phyloP scores from a whole-genome alignment of 805 yeast genomes.

The Spathaspora girioi region DNA sequence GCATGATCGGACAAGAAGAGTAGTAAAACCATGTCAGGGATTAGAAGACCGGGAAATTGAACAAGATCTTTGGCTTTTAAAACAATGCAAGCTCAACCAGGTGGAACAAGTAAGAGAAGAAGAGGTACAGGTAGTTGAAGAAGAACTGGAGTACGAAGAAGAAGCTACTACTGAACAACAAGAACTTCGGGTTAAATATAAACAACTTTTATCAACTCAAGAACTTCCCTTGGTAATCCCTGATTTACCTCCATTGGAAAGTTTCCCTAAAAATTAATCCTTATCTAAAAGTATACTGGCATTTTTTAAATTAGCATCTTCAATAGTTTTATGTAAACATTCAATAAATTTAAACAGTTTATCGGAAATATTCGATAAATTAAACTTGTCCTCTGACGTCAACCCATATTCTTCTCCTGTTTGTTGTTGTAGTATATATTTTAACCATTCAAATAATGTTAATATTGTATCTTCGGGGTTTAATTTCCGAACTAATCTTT shows the following conservation, averaged over 20 bases:
- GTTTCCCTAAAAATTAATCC: slow-evolving; percentile 18
- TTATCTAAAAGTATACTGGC: slow-evolving; percentile 73
- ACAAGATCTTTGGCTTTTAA: slow-evolving; percentile 18
- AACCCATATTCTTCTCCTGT: slow-evolving; percentile 49
- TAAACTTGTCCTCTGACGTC: slow-evolving; percentile 30
- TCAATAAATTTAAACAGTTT: slow-evolving; percentile 51
- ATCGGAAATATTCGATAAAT: slow-evolving; percentile 30
- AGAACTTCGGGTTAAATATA: slow-evolving; percentile 9
- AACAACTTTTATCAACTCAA: slow-evolving; percentile 5
- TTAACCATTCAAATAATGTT: slow-evolving; percentile 62
- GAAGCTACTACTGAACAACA: slow-evolving; percentile 6
- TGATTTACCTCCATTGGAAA: slow-evolving; percentile 23
- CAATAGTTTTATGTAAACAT: slow-evolving; percentile 56
- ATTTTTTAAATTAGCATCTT: slow-evolving; percentile 75
- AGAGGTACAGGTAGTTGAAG: slow-evolving; percentile 9
- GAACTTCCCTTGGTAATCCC: background rate
- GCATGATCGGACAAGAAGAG: background rate
- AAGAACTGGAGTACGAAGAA: slow-evolving; percentile 6
- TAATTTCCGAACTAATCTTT: slow-evolving; percentile 72
- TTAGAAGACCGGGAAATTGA: slow-evolving; percentile 19
- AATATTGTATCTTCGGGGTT: slow-evolving; percentile 52
- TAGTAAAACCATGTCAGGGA: slow-evolving; percentile 15
- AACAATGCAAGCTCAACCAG: slow-evolving; percentile 8
- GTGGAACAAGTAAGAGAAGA: slow-evolving; percentile 7
- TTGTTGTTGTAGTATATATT: slow-evolving; percentile 46